phyloP scores from a whole-genome alignment of 352 stramenopile species.

The Paralagenidium karlingii region DNA sequence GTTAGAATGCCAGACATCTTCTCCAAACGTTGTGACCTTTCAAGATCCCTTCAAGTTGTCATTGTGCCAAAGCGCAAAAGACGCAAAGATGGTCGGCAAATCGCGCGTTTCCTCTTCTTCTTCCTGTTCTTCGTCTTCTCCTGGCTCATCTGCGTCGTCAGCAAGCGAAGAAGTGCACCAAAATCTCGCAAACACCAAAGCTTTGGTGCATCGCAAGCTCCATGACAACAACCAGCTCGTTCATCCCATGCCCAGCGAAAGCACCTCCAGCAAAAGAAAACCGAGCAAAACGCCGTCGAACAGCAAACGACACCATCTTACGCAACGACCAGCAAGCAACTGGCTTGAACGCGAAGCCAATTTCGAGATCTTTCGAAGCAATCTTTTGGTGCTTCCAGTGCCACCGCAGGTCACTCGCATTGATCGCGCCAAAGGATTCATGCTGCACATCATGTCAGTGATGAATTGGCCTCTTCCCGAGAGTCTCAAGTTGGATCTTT shows the following conservation, averaged over 20 bases:
- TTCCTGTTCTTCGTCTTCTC: not conserved
- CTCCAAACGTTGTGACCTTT: no score
- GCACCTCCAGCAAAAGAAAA: not conserved
- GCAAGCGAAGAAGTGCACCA: not conserved
- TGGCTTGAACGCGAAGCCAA: conserved; percentile 51
- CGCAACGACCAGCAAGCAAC: conserved; percentile 9
- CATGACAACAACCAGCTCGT: not conserved
- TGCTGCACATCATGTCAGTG: conserved; percentile 48
- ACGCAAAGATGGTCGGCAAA: no score
- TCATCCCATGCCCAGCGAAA: not conserved
- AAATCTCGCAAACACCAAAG: not conserved
- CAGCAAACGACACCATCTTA: no score
- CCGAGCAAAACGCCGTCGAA: not conserved
- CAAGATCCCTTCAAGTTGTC: no score
- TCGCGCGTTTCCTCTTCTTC: not conserved
- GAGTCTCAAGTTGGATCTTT: conserved; percentile 13
- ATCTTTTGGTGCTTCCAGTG: conserved; percentile 48
- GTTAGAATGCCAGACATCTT: no score
- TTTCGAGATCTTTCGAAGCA: conserved; percentile 67
- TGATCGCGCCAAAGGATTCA: conserved; percentile 46
- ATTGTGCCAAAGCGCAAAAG: no score
- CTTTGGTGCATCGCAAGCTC: not conserved
- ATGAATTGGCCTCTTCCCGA: conserved; percentile 55
- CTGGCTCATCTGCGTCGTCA: not conserved
- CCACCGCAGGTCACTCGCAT: conserved; percentile 30